A percentile compares a stretch with the other conserved stretches of the same genome.
Evolutionary conservation across 208 protist genomes (phyloP).

Genomic region (Acanthamoeba sp.): DNA sequence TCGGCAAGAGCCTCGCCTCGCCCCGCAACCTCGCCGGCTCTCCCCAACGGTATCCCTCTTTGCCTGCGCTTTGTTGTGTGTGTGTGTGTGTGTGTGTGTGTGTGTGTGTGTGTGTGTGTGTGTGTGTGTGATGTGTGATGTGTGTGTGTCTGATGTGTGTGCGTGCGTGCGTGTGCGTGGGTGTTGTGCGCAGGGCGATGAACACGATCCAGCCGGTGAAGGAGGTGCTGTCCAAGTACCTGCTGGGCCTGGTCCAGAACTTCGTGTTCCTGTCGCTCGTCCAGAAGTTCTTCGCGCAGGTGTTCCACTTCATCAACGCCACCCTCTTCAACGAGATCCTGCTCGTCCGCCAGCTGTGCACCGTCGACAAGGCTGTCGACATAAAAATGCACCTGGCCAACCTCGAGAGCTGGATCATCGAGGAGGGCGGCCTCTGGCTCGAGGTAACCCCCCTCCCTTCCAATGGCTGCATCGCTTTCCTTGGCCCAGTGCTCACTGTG

Average conservation of each 20-base stretch:
- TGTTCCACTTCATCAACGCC: conserved; percentile 73
- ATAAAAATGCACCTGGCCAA: conserved; percentile 70
- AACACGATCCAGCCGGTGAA: conserved; percentile 21
- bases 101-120: background rate
- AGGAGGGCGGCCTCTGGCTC: conserved; percentile 67
- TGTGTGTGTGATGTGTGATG: background rate
- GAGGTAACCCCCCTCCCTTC: background rate
- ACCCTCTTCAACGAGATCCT: conserved; percentile 73
- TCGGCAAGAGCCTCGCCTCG: background rate
- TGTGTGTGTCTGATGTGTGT: background rate
- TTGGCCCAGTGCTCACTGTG: background rate
- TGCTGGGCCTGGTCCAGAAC: conserved; percentile 49
- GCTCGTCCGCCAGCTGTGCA: conserved; percentile 37
- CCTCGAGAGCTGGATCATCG: conserved; percentile 61
- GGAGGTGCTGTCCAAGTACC: conserved; percentile 5
- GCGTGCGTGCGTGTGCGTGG: too few relatives aligned
- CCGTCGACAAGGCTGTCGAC: conserved; percentile 63
- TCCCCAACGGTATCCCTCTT: background rate
- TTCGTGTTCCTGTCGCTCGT: conserved; percentile 12
- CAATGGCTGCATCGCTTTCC: background rate
- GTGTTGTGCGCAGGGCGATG: background rate
- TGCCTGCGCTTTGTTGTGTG: background rate
- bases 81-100: too few relatives aligned
- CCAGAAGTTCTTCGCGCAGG: conserved; percentile 65
- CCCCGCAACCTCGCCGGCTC: background rate